Conservation (phyloP, 306 rosid genomes). For the Sindora glabra region DNA sequence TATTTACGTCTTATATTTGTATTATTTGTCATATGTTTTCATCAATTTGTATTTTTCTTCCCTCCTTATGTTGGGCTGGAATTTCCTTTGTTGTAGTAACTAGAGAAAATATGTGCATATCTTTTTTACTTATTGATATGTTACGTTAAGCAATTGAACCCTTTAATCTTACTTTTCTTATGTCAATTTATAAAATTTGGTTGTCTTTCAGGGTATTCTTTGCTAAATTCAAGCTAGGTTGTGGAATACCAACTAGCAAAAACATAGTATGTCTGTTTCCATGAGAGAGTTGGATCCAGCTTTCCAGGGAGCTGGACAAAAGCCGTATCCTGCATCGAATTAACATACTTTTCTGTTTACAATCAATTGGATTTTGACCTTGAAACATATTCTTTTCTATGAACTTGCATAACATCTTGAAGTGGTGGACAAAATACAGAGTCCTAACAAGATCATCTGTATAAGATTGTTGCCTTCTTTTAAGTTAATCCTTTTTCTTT, state of each 20-base stretch:
- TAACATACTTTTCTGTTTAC: constrained; percentile 21
- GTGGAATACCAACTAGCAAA: constrained; percentile 28
- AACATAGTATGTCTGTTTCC: constrained; percentile 69
- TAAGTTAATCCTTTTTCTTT: constrained; percentile 7
- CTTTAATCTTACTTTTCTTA: not conserved
- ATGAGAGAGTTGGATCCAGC: constrained; percentile 96
- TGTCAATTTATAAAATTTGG: constrained; percentile 1
- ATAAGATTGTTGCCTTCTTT: constrained; percentile 6
- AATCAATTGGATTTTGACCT: not conserved
- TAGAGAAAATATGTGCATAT: constrained; percentile 7
- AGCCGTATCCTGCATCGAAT: constrained; percentile 76
- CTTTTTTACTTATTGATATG: not conserved
- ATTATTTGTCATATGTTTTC: not conserved
- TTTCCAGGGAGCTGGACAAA: constrained; percentile 96
- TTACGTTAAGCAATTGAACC: not conserved
- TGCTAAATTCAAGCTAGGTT: constrained; percentile 23
- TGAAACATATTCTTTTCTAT: not conserved
- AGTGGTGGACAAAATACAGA: not conserved
- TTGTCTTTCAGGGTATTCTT: constrained; percentile 41
- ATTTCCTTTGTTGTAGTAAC: constrained; percentile 12
- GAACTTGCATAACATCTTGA: not conserved
- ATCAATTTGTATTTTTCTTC: constrained; percentile 10
- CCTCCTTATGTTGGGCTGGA: too few relatives aligned
- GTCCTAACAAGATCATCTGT: not conserved
- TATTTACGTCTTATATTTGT: not conserved